These are phyloP conservation scores for Leccinum colubrinum DNA, from an alignment of 1,284 basidiomycete species.

Conservation along the genomic window DNA sequence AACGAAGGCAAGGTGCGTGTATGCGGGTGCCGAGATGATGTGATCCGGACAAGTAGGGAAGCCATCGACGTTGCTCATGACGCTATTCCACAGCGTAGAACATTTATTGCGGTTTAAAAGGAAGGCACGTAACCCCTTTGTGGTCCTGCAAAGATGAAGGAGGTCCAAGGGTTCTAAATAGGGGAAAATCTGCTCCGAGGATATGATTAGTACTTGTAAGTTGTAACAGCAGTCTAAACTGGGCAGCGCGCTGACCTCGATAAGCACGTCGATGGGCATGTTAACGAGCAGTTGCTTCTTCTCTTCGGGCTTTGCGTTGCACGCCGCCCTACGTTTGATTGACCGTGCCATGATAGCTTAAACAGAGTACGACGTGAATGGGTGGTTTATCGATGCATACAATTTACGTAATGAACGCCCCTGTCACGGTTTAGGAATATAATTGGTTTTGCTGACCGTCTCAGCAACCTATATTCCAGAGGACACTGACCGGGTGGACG, in stretches of 20 bases:
- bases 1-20: conserved; percentile 37
- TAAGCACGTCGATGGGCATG: conserved; percentile 15
- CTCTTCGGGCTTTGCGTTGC: not conserved
- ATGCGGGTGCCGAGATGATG: conserved; percentile 37
- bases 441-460: too few species aligned
- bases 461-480: too few species aligned
- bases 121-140: conserved; percentile 36
- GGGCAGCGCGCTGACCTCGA: conserved; percentile 14
- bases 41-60: conserved; percentile 39
- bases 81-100: conserved; percentile 35
- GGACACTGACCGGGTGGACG: too few species aligned
- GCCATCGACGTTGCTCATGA: conserved; percentile 27
- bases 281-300: conserved; percentile 4
- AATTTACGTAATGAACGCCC: too few species aligned
- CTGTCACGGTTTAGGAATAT: too few species aligned
- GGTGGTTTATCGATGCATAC: too few species aligned
- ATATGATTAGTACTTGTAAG: too few species aligned
- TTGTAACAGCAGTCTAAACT: too few species aligned
- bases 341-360: conserved; percentile 3
- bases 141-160: conserved; percentile 40
- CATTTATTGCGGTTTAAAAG: conserved; percentile 34
- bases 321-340: not conserved
- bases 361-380: too few species aligned
- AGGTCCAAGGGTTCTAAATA: conserved; percentile 38
- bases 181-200: conserved; percentile 32